Conservation (phyloP, 2,329 filamentous ascomycete genomes). For the Aspergillus sp. region DNA sequence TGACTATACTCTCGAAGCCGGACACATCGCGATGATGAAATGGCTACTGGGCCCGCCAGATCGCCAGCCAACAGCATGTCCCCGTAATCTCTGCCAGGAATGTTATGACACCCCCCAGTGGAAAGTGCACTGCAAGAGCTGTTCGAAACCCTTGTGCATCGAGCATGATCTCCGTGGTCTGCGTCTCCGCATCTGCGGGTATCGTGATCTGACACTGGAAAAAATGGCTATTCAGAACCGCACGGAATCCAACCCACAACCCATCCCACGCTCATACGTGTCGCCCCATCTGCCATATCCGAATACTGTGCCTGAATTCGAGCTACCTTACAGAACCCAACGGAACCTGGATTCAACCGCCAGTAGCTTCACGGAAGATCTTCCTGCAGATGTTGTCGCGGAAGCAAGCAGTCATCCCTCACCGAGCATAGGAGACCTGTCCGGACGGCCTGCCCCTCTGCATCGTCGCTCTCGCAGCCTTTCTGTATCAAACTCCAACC, state of each 20-base stretch:
- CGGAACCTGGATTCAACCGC: slow-evolving; percentile 29
- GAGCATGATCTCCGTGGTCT: slow-evolving; percentile 59
- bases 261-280: slow-evolving; percentile 1
- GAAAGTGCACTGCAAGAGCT: slow-evolving; percentile 59
- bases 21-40: slow-evolving; percentile 44
- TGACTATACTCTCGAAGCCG: slow-evolving; percentile 40
- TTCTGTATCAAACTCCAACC: slow-evolving; percentile 40
- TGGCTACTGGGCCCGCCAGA: slow-evolving; percentile 50
- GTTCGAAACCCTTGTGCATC: slow-evolving; percentile 57
- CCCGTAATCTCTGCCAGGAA: slow-evolving; percentile 57
- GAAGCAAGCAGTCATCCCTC: slow-evolving; percentile 22
- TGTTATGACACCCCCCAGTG: slow-evolving; percentile 59
- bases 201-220: slow-evolving; percentile 54
- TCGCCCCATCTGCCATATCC: slow-evolving; percentile 12
- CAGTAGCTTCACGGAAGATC: slow-evolving; percentile 37
- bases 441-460: slow-evolving; percentile 20
- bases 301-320: slow-evolving; percentile 21
- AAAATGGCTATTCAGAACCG: slow-evolving; percentile 40
- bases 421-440: slow-evolving; percentile 17
- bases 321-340: slow-evolving; percentile 31
- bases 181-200: slow-evolving; percentile 58
- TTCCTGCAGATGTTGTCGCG: slow-evolving; percentile 23
- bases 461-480: slow-evolving; percentile 36
- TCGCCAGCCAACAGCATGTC: slow-evolving; percentile 48
- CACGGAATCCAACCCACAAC: slow-evolving; percentile 13